Percentiles rank a stretch among this genome's conserved stretches.
phyloP scores from a whole-genome alignment of 2,329 filamentous ascomycete genomes.

The Chrysoporthe austroafricana region DNA sequence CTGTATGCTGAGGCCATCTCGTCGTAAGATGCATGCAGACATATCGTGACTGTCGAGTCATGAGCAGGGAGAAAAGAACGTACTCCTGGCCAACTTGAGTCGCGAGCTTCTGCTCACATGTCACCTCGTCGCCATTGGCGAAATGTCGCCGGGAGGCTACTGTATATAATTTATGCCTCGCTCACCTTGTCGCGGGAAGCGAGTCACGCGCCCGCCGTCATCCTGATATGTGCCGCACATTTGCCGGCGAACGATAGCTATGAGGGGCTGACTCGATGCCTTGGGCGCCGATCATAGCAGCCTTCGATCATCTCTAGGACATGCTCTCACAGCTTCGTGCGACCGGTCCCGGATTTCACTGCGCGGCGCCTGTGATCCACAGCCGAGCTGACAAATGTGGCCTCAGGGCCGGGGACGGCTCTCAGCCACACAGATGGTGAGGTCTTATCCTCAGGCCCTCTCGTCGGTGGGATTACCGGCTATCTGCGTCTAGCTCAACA shows the following conservation, averaged over 20 bases:
- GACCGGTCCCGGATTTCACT: no score
- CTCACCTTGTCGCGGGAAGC: not conserved
- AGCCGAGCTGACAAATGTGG: no score
- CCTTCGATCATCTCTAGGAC: not conserved
- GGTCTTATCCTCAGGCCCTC: not conserved
- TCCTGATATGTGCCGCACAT: not conserved
- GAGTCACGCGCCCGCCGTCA: not conserved
- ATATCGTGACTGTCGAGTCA: not conserved
- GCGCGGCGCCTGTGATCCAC: no score
- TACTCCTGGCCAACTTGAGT: not conserved
- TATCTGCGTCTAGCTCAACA: not conserved
- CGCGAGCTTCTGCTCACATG: not conserved
- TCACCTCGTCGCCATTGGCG: not conserved
- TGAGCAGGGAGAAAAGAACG: not conserved
- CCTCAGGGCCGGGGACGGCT: not conserved
- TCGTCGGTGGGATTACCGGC: not conserved
- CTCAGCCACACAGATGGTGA: not conserved
- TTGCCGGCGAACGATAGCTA: no score
- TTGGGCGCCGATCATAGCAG: not conserved
- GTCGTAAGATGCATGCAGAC: not conserved
- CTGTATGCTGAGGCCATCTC: not conserved
- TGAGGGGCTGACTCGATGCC: not conserved
- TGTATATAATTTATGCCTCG: not conserved
- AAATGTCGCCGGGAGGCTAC: not conserved
- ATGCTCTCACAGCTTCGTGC: not conserved